Evolutionary conservation across 2,329 filamentous ascomycete species (phyloP).

Genomic region (Triangularia setosa): DNA sequence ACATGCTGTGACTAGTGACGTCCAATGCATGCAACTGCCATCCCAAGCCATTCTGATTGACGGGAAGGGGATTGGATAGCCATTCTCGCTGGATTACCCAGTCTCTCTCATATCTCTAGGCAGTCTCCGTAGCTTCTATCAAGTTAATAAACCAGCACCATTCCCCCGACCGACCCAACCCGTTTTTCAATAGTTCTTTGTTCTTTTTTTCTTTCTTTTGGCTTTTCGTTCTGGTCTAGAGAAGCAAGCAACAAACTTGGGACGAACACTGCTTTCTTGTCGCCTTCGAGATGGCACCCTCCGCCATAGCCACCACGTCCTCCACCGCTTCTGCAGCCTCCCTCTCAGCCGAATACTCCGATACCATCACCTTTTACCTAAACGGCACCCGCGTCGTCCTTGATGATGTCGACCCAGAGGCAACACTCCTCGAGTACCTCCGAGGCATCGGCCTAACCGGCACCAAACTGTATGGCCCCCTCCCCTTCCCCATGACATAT

Average conservation of each 20-base stretch:
- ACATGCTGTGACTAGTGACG: background rate
- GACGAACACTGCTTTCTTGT: background rate
- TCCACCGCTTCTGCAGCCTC: slow-evolving; percentile 36
- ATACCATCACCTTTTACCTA: slow-evolving; percentile 86
- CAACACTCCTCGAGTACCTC: slow-evolving; percentile 89
- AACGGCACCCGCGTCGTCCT: slow-evolving; percentile 88
- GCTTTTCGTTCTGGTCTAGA: background rate
- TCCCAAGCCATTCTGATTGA: background rate
- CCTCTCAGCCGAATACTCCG: slow-evolving; percentile 75
- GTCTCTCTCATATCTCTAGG: background rate
- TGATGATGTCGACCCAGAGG: slow-evolving; percentile 83
- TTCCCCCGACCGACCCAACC: background rate
- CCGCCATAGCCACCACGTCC: slow-evolving; percentile 46
- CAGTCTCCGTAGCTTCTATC: background rate
- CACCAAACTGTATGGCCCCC: slow-evolving; percentile 67
- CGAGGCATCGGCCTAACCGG: slow-evolving; percentile 90
- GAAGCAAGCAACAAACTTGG: background rate
- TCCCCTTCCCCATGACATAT: background rate
- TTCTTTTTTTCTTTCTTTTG: background rate
- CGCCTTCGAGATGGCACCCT: slow-evolving; percentile 49
- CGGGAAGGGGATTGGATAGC: background rate
- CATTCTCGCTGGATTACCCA: background rate
- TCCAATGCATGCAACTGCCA: background rate
- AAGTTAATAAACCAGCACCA: background rate
- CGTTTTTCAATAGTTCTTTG: background rate